Base-by-base conservation (phyloP, 176 grass and related monocot species). In the Echinochloa phyllopogon region DNA sequence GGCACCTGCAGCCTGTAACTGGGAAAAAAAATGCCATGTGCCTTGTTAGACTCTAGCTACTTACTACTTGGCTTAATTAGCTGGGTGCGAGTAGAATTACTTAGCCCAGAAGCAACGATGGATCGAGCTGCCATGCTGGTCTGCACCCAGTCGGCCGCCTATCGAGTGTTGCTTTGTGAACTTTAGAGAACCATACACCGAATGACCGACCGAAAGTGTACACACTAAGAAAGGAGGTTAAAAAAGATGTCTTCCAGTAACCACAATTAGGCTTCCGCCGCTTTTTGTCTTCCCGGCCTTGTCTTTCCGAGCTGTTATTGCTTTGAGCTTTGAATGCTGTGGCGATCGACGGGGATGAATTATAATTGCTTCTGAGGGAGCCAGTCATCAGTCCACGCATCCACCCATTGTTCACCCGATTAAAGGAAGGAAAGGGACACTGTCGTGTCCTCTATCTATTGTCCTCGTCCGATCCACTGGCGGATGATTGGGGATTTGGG, bases 401-500 rank as follows among this genome's bases (percentile, higher is more conserved):
- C 29, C n/a, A 64, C 3, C 40, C n/a, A 25, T 69, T 16, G 9
- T 9, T 44, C 18, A 17, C 39, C 10, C 10, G 6, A 14, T 50
- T 69, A 18, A 69, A 69, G 37, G 8, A 3, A 25, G 12, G 82
- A 76, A 70, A 81, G 42, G 20, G 87, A 81, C n/a, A 1, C 15
- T 72, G 62, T 33, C 49, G 4, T 53, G 16, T 17, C 10, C 10
- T 15, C 3, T 1, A 50, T 50, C 42, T 12, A 50, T 50, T 9
- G 16, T 4, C 24, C 29, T 50, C n/a, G 16, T 4, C 24, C 55
- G 57, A n/a, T 27, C 76, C 67, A n/a, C 21, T 74, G n/a, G 57
- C n/a, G n/a, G n/a, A n/a, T n/a, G n/a, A n/a, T n/a, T n/a, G 2
- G 57, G 58, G 75, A 85, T 75, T 10, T 73, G 58, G 58, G 73